Evolutionary conservation across 495 filamentous ascomycete species (phyloP), one percentile per base, ranked within the genome.

Genomic region (Aspergillus diversus): DNA sequence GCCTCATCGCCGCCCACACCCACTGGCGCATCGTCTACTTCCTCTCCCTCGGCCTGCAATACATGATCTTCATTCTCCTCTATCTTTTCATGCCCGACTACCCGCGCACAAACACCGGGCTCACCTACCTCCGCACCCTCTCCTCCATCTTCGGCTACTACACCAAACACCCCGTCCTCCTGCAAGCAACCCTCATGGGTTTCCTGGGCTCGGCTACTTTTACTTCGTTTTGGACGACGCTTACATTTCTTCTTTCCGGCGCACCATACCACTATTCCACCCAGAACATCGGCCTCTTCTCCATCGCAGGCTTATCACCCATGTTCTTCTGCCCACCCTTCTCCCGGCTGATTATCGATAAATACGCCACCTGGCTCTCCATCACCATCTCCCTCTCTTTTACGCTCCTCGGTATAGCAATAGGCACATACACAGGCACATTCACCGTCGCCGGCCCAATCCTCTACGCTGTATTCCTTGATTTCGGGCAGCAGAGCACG

Each of bases 1-100:
- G 92, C 0, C 86, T 90, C 39, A 78, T 96, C 31, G 86, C 91
- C 4, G 81, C 90, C 50, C 91, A 84, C 66, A 85, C 84, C 0
- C 74, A 77, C 57, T 96, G 92, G 92, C 81, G 92, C 21, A 84
- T 83, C 63, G 85, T 95, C 17, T 96, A 93, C 78, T 95, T 90
- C 90, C 80, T 93, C 39, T 86, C 90, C 0, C 80, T 93, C 16
- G 92, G 80, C 6, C 77, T 92, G 3, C 92, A 96, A 73, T 86
- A 82, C 66, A 63, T 86, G n/a, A 89, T 94, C 60, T 80, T 89
- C 62, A 63, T 69, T 5, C 71, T 88, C 4, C 81, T 94, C 8
- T 95, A 85, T 80, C 58, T 89, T 42, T 91, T 85, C 70, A 88
- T 96, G 85, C 90, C 90, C 0, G 90, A 92, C 69, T 96, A 94